These are phyloP conservation scores for Pseudogymnoascus sp. DNA, from an alignment of 2,329 filamentous ascomycete genomes.

Conservation along the genomic window DNA sequence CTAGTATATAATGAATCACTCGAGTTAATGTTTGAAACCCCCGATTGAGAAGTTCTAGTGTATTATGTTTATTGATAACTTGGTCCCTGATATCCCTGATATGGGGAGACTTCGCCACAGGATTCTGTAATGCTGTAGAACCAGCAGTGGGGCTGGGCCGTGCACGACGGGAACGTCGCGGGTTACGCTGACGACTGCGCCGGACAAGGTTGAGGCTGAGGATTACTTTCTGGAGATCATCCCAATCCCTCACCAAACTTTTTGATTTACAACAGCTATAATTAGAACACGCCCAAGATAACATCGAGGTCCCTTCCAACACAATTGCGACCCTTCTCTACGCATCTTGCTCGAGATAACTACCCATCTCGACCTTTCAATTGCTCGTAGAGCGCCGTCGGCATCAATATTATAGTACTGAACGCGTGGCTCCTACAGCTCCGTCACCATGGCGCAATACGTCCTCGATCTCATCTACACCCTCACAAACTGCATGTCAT, in stretches of 20 bases:
- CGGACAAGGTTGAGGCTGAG: neutral
- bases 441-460: constrained; percentile 63
- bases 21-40: neutral
- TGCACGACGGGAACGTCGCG: neutral
- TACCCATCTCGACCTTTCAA: neutral
- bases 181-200: neutral
- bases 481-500: constrained; percentile 89
- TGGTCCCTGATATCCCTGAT: neutral
- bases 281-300: neutral
- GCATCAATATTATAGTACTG: neutral
- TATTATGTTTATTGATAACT: neutral
- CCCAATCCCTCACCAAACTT: neutral
- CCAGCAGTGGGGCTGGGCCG: neutral
- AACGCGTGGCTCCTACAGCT: constrained; percentile 9
- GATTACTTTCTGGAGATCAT: neutral
- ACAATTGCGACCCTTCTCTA: neutral
- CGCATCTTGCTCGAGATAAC: neutral
- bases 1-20: constrained; percentile 6
- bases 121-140: neutral
- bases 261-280: neutral
- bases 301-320: neutral
- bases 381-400: constrained; percentile 19
- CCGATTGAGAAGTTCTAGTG: neutral
- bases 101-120: neutral
- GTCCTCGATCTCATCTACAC: constrained; percentile 85